These are phyloP conservation scores for Tricholoma matsutake DNA, from an alignment of 768 basidiomycete genomes.

Conservation along the genomic window DNA sequence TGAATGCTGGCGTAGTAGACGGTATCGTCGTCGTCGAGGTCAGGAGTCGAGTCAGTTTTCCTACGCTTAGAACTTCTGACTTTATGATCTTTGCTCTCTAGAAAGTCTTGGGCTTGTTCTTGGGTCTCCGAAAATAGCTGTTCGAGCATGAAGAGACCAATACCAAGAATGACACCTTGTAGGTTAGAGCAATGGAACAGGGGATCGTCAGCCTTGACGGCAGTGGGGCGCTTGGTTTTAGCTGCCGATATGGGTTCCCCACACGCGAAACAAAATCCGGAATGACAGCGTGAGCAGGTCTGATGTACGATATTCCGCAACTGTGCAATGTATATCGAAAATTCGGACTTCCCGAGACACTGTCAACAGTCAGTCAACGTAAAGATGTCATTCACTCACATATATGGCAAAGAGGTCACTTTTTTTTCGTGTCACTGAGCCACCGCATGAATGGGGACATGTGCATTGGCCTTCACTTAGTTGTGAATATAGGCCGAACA, in stretches of 20 bases:
- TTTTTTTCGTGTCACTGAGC: slow-evolving; percentile 55
- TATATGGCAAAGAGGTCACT: slow-evolving; percentile 81
- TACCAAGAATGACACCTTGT: slow-evolving; percentile 87
- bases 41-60: slow-evolving; percentile 33
- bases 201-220: slow-evolving; percentile 45
- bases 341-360: slow-evolving; percentile 53
- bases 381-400: slow-evolving; percentile 44
- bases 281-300: slow-evolving; percentile 60
- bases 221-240: slow-evolving; percentile 42
- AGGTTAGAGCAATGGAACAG: slow-evolving; percentile 89
- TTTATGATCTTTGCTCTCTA: slow-evolving; percentile 31
- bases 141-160: slow-evolving; percentile 87
- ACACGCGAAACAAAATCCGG: slow-evolving; percentile 71
- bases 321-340: slow-evolving; percentile 64
- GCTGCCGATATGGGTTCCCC: slow-evolving; percentile 57
- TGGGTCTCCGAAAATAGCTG: slow-evolving; percentile 55
- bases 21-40: slow-evolving; percentile 53
- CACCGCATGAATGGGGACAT: slow-evolving; percentile 78
- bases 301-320: slow-evolving; percentile 55
- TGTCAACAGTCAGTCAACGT: slow-evolving; percentile 11
- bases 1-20: slow-evolving; percentile 38
- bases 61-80: slow-evolving; percentile 43
- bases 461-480: slow-evolving; percentile 58
- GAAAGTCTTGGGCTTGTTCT: slow-evolving; percentile 44
- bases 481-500: slow-evolving; percentile 82